Evolutionary conservation across 169 alveolate species (phyloP), one percentile per base, ranked within the genome.

Genomic region (Plasmodium coatneyi): DNA sequence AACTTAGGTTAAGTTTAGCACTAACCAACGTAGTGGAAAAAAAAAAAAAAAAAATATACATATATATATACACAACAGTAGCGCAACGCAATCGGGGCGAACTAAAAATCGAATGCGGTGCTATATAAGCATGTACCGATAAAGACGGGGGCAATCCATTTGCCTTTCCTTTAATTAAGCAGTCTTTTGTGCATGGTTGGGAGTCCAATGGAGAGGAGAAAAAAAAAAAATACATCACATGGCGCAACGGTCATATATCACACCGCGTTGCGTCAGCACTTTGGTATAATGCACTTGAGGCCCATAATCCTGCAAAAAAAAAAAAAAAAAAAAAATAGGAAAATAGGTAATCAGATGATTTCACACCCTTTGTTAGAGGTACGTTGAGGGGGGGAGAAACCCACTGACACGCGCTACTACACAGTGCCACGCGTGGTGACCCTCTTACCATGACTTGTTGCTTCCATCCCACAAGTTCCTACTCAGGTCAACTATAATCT

Each of bases 391-490:
- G 60, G 60, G 22, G 60, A 49, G 12, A 14, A 46, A 1, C 56
- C 60, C 60, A 49, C n/a, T 49, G 22, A 7, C 22, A 49, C 7
- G 60, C 60, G 0, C 7, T 14, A 43, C 54, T 43, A 43, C 54
- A 43, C 54, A 43, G 2, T 41, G 49, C 25, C 60, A 49, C 22
- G 60, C 60, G 60, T 12, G 60, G 22, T 3, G 60, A 49, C 7
- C 22, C 22, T 49, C 22, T 0, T 91, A 82, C 98, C 98, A 97
- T 83, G 96, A 74, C 81, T 97, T 97, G 93, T 97, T 97, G 43
- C 83, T 90, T 9, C 93, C 93, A 54, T 96, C 96, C 98, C 98
- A 97, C 28, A 96, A 92, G 12, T 95, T 97, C 41, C 98, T 92
- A 80, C 97, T 96, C 84, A 97, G 86, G 16, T 96, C 97, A 32